Conservation (phyloP, 257 asterid genomes). For the Gynochthodes officinalis region DNA sequence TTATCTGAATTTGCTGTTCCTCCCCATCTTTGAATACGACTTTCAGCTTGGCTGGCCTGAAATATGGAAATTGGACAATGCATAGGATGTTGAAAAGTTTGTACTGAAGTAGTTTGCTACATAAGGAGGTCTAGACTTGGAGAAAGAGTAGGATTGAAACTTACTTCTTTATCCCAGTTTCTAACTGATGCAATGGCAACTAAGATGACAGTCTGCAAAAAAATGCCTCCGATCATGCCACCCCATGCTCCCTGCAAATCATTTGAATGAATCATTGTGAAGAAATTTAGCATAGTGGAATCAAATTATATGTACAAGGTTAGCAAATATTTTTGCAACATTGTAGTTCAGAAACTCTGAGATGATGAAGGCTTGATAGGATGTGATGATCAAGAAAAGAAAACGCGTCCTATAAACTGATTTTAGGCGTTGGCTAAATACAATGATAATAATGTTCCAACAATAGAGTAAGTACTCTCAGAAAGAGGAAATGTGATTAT, state of each 20-base stretch:
- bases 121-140: background rate
- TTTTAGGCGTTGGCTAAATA: too few species aligned
- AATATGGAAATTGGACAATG: conserved; percentile 1
- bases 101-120: background rate
- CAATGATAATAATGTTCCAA: too few species aligned
- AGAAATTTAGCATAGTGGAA: background rate
- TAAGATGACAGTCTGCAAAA: conserved; percentile 69
- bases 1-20: conserved; percentile 31
- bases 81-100: background rate
- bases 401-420: background rate
- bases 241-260: conserved; percentile 85
- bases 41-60: conserved; percentile 60
- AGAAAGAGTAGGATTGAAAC: conserved; percentile 6
- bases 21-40: conserved; percentile 61
- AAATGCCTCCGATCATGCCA: conserved; percentile 77
- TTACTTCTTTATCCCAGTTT: conserved; percentile 80
- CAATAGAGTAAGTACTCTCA: too few species aligned
- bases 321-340: background rate
- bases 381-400: background rate
- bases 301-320: background rate
- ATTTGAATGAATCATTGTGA: background rate
- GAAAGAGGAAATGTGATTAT: background rate
- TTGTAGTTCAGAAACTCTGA: too few species aligned
- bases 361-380: too few species aligned
- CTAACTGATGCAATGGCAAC: conserved; percentile 43